A percentile compares a stretch with the other conserved stretches of the same genome.
phyloP scores from a whole-genome alignment of 148 eudicot species.

The Bassia scoparia region DNA sequence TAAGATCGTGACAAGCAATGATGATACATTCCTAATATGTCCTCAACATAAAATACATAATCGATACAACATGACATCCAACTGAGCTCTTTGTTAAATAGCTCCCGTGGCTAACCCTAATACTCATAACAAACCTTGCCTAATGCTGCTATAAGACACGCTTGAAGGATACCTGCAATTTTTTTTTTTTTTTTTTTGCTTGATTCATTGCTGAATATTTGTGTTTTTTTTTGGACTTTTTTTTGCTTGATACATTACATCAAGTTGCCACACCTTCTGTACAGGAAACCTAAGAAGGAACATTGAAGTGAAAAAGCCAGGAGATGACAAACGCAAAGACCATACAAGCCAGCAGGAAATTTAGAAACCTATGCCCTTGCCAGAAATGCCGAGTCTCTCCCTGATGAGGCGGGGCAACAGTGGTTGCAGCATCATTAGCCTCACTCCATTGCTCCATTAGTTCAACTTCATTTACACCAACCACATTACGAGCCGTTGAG shows the following conservation, averaged over 20 bases:
- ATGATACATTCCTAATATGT: background rate
- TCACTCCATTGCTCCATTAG: slow-evolving; percentile 58
- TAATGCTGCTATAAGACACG: slow-evolving; percentile 11
- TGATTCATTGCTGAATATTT: background rate
- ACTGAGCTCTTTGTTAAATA: background rate
- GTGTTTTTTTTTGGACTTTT: background rate
- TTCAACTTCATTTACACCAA: slow-evolving; percentile 56
- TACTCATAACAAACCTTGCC: slow-evolving; percentile 23
- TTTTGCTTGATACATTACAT: background rate
- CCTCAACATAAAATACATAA: slow-evolving; percentile 5
- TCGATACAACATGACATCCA: slow-evolving; percentile 17
- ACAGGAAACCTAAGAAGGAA: slow-evolving; percentile 44
- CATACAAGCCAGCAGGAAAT: slow-evolving; percentile 83
- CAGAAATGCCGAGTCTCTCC: slow-evolving; percentile 61
- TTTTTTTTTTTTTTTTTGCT: background rate
- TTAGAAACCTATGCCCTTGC: slow-evolving; percentile 82
- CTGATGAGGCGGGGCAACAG: slow-evolving; percentile 26
- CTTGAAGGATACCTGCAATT: slow-evolving; percentile 10
- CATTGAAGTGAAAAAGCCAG: slow-evolving; percentile 91
- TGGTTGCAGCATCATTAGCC: slow-evolving; percentile 41
- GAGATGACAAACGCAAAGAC: slow-evolving; percentile 93
- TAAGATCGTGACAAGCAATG: background rate
- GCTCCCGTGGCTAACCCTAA: slow-evolving; percentile 20
- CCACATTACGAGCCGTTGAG: slow-evolving; percentile 67
- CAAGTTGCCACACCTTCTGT: slow-evolving; percentile 18